phyloP scores from a whole-genome alignment of 805 yeast genomes.

The Pichia thaimueangensis region DNA sequence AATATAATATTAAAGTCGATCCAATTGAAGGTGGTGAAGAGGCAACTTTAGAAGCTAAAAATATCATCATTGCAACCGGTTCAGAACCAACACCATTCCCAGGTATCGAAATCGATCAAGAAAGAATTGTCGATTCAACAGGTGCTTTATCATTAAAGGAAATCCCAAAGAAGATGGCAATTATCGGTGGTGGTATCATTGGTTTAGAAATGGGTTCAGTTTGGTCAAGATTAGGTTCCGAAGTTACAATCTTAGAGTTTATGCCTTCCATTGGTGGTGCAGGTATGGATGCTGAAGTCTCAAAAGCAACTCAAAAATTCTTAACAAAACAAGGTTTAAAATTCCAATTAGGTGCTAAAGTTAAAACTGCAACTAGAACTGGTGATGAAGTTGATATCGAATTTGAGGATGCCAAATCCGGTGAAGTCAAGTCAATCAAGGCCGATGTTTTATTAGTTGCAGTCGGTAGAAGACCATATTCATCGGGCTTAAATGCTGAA shows the following conservation, averaged over 20 bases:
- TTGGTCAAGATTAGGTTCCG: constrained; percentile 89
- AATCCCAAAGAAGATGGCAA: constrained; percentile 84
- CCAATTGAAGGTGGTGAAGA: constrained; percentile 84
- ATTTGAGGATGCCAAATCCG: constrained; percentile 83
- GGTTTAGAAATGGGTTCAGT: constrained; percentile 99
- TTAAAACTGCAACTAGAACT: constrained; percentile 74
- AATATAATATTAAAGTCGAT: constrained; percentile 67
- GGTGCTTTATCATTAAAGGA: constrained; percentile 82
- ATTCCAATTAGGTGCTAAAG: constrained; percentile 90
- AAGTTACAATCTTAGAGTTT: constrained; percentile 92
- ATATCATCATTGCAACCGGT: constrained; percentile 95
- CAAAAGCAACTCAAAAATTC: constrained; percentile 84
- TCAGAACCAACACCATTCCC: constrained; percentile 99
- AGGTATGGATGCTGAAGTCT: constrained; percentile 95
- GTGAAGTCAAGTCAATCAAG: constrained; percentile 70
- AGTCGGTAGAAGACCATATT: constrained; percentile 97
- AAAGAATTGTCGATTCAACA: constrained; percentile 93
- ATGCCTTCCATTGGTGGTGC: constrained; percentile 95
- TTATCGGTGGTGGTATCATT: constrained; percentile 99
- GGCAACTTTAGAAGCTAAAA: constrained; percentile 67
- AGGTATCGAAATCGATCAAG: constrained; percentile 93
- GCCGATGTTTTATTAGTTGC: constrained; percentile 95
- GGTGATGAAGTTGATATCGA: constrained; percentile 85
- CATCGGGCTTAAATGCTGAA: constrained; percentile 85
- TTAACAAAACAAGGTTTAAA: constrained; percentile 92